A percentile compares a stretch with the other conserved stretches of the same genome.
phyloP scores from a whole-genome alignment of 2,329 filamentous ascomycete species.

The Cadophora gregata region DNA sequence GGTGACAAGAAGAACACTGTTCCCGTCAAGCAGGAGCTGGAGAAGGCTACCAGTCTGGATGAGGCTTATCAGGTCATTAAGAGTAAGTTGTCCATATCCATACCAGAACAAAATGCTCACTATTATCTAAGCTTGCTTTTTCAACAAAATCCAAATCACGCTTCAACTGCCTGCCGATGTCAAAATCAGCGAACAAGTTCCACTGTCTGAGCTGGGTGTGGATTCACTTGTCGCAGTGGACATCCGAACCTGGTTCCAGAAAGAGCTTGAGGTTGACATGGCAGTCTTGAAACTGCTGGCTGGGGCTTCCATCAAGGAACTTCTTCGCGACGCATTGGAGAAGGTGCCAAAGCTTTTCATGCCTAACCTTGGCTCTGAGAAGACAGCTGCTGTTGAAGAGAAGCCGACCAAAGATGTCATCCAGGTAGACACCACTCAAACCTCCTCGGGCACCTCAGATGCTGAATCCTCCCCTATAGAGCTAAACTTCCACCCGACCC shows the following conservation, averaged over 20 bases:
- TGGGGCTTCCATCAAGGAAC: slow-evolving; percentile 22
- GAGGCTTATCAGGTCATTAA: slow-evolving; percentile 13
- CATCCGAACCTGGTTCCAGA: slow-evolving; percentile 52
- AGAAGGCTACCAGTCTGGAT: slow-evolving; percentile 8
- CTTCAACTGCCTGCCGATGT: slow-evolving; percentile 46
- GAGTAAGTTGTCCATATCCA: not conserved
- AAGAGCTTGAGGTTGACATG: slow-evolving; percentile 47
- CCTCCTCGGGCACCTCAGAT: slow-evolving; percentile 1
- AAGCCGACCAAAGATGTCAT: not conserved
- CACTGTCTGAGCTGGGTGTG: slow-evolving; percentile 45
- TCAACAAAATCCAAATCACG: slow-evolving; percentile 36
- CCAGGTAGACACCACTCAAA: not conserved
- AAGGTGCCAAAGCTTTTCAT: not conserved
- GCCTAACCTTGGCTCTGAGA: not conserved
- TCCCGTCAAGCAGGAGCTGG: not conserved
- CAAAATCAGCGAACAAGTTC: slow-evolving; percentile 20
- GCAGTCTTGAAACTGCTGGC: slow-evolving; percentile 29
- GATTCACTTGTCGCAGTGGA: slow-evolving; percentile 33
- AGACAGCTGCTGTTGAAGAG: not conserved
- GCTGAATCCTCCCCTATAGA: slow-evolving; percentile 15
- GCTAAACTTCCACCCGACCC: slow-evolving; percentile 1
- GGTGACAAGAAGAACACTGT: slow-evolving; percentile 43
- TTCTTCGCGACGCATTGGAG: not conserved
- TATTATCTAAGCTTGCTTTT: slow-evolving; percentile 33
- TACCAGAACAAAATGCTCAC: not conserved